Conservation (phyloP, 2,329 filamentous ascomycete species). For the Stemphylium beticola region DNA sequence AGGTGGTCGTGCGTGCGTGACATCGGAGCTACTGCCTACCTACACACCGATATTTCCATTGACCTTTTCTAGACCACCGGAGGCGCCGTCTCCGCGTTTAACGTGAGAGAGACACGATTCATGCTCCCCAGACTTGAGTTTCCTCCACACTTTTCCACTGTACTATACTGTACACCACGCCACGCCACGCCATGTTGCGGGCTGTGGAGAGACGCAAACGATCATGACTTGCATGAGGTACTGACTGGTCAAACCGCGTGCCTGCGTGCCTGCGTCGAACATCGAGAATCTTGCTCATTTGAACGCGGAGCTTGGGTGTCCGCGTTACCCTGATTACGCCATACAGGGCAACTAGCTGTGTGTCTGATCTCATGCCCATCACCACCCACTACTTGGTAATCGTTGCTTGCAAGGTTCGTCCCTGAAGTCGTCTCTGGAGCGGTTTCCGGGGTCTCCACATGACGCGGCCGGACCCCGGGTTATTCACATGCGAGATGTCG, state of each 20-base stretch:
- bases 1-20: neutral
- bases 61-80: constrained; percentile 3
- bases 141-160: constrained; percentile 1
- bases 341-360: neutral
- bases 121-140: constrained; percentile 9
- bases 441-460: constrained; percentile 2
- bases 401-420: neutral
- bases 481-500: constrained; percentile 22
- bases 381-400: neutral
- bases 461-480: constrained; percentile 15
- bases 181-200: too few relatives aligned
- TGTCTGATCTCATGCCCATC: neutral
- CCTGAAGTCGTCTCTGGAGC: constrained; percentile 3
- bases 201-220: neutral
- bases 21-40: too few relatives aligned
- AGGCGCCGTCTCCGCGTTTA: constrained; percentile 10
- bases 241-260: too few relatives aligned
- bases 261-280: constrained; percentile 6
- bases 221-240: constrained; percentile 9
- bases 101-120: neutral
- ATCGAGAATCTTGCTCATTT: neutral
- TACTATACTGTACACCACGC: too few relatives aligned
- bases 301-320: neutral
- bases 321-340: neutral
- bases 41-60: neutral